phyloP scores from a whole-genome alignment of 1,284 basidiomycete species.

The Phaffia rhodozyma region DNA sequence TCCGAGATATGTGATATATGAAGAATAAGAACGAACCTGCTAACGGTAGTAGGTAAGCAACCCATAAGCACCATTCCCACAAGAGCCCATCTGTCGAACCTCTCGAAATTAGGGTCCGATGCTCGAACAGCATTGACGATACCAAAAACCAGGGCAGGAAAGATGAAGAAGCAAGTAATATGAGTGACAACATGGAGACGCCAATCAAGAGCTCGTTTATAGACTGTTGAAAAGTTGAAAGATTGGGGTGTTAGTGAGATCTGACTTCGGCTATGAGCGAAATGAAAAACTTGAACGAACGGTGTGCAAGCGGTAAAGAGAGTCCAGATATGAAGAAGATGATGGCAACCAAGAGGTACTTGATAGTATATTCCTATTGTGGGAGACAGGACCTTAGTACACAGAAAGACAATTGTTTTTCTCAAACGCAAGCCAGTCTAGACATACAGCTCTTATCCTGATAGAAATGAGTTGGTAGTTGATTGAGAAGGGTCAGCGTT shows the following conservation, averaged over 20 bases:
- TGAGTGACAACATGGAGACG: slow-evolving; percentile 28
- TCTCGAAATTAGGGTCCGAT: slow-evolving; percentile 20
- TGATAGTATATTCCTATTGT: slow-evolving; percentile 22
- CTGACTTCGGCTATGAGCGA: not conserved
- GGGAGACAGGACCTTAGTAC: no score
- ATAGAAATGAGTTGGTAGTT: not conserved
- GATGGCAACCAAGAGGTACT: slow-evolving; percentile 28
- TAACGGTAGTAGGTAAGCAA: slow-evolving; percentile 25
- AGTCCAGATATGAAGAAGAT: slow-evolving; percentile 33
- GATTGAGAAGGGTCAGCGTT: not conserved
- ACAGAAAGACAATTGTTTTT: no score
- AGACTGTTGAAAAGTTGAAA: not conserved
- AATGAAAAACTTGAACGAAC: slow-evolving; percentile 14
- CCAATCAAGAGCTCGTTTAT: slow-evolving; percentile 21
- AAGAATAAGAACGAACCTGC: slow-evolving; percentile 5
- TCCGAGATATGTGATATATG: not conserved
- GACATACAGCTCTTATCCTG: no score
- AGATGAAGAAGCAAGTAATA: slow-evolving; percentile 21
- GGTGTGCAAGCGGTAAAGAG: slow-evolving; percentile 25
- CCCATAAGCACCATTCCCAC: slow-evolving; percentile 28
- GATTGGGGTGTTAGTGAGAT: not conserved
- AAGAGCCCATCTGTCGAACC: slow-evolving; percentile 23
- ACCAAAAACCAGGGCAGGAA: slow-evolving; percentile 21
- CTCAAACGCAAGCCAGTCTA: no score
- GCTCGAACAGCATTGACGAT: slow-evolving; percentile 25